Conservation (phyloP, 2,329 filamentous ascomycete genomes). For the Neonectria punicea region DNA sequence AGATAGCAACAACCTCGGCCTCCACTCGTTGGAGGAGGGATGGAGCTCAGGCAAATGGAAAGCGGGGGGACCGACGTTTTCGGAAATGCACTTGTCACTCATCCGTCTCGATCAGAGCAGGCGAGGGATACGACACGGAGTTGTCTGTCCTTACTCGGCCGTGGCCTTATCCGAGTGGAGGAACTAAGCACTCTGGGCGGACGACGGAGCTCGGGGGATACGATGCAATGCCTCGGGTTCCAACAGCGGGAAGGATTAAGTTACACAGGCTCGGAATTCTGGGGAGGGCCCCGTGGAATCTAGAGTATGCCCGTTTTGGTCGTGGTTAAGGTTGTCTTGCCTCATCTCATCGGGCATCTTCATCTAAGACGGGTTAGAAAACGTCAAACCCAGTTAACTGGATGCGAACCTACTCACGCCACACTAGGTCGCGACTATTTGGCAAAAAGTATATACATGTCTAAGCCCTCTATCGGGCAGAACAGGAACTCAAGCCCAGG, state of each 20-base stretch:
- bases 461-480: not conserved
- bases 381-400: not conserved
- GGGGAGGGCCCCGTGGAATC: not conserved
- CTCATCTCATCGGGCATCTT: not conserved
- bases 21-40: not conserved
- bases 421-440: not conserved
- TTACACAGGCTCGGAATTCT: not conserved
- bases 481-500: not conserved
- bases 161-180: not conserved
- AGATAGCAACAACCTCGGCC: not conserved
- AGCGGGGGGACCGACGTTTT: not conserved
- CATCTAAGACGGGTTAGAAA: not conserved
- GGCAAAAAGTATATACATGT: not conserved
- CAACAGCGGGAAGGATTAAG: not conserved
- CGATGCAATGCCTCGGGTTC: no score
- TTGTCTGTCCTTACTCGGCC: not conserved
- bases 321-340: not conserved
- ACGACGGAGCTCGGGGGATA: not conserved
- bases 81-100: not conserved
- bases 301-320: not conserved
- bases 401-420: not conserved
- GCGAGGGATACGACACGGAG: not conserved
- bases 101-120: not conserved
- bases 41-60: not conserved
- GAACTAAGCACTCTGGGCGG: not conserved